phyloP scores from a whole-genome alignment of 345 rosid genomes.

The Eucalyptus fibrosa region DNA sequence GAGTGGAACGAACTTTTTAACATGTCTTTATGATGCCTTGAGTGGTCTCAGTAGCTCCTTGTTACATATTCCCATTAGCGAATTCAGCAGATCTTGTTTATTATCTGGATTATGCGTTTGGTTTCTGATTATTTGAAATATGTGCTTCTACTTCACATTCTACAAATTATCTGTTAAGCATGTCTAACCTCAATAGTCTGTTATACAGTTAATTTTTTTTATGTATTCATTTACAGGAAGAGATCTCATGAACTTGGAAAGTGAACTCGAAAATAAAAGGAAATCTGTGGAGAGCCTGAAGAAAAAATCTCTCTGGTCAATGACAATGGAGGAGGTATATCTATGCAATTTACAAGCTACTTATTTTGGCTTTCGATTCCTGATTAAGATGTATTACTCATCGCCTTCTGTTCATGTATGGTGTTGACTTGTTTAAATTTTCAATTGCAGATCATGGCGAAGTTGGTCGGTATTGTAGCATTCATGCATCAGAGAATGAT shows the following conservation, averaged over 20 bases:
- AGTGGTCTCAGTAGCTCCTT: neutral
- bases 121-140: neutral
- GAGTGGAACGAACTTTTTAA: neutral
- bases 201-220: neutral
- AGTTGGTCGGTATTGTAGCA: slow-evolving; percentile 54
- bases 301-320: slow-evolving; percentile 92
- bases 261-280: slow-evolving; percentile 61
- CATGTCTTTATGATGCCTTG: neutral
- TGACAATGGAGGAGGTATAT: slow-evolving; percentile 67
- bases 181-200: neutral
- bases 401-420: neutral
- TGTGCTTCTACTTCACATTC: neutral
- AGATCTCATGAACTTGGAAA: slow-evolving; percentile 37
- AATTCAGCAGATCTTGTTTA: neutral
- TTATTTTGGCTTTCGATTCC: neutral
- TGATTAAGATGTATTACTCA: neutral
- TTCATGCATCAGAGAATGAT: slow-evolving; percentile 47
- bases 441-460: slow-evolving; percentile 46
- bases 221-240: slow-evolving; percentile 41
- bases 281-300: slow-evolving; percentile 60
- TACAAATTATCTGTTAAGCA: neutral
- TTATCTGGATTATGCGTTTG: neutral
- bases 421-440: neutral
- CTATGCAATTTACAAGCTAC: neutral
- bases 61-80: neutral